Evolutionary conservation across 2,329 filamentous ascomycete genomes (phyloP).

Genomic region (Pseudocercospora pini-densiflorae): DNA sequence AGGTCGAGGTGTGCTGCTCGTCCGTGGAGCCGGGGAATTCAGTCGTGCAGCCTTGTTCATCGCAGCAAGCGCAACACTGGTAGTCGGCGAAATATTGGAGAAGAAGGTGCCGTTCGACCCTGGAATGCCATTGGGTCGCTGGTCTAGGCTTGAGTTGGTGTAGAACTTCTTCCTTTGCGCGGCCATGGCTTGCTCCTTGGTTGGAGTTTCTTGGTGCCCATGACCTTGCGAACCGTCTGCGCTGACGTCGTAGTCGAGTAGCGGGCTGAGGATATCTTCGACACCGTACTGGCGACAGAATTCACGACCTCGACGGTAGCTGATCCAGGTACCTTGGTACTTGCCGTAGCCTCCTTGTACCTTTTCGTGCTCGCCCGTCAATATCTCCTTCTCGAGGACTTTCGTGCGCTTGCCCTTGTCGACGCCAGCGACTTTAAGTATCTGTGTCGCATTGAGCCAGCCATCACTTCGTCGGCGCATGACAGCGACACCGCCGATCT

Average conservation of each 20-base stretch:
- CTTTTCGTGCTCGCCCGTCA: conserved; percentile 96
- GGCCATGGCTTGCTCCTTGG: conserved; percentile 98
- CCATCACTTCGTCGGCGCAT: conserved; percentile 96
- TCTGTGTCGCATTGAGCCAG: conserved; percentile 98
- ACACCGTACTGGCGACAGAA: conserved; percentile 82
- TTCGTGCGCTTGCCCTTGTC: conserved; percentile 98
- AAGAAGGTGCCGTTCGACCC: conserved; percentile 84
- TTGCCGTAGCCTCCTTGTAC: conserved; percentile 98
- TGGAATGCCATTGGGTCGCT: conserved; percentile 47
- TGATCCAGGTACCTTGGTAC: conserved; percentile 99
- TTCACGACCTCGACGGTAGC: conserved; percentile 87
- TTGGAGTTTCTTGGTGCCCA: conserved; percentile 86
- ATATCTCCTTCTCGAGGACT: conserved; percentile 96
- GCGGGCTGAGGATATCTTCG: conserved; percentile 73
- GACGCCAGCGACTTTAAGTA: conserved; percentile 94
- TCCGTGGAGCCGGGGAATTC: conserved; percentile 79
- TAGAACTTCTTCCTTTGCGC: conserved; percentile 89
- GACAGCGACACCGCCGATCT: conserved; percentile 88
- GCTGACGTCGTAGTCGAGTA: conserved; percentile 80
- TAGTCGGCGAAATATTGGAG: conserved; percentile 92
- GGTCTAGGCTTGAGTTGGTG: conserved; percentile 69
- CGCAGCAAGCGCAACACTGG: conserved; percentile 89
- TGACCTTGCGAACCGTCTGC: conserved; percentile 72
- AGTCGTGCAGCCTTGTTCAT: conserved; percentile 91
- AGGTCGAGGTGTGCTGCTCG: conserved; percentile 65